These are phyloP conservation scores for Alloascoidea hylecoeti DNA, from an alignment of 805 yeast genomes.

Conservation along the genomic window DNA sequence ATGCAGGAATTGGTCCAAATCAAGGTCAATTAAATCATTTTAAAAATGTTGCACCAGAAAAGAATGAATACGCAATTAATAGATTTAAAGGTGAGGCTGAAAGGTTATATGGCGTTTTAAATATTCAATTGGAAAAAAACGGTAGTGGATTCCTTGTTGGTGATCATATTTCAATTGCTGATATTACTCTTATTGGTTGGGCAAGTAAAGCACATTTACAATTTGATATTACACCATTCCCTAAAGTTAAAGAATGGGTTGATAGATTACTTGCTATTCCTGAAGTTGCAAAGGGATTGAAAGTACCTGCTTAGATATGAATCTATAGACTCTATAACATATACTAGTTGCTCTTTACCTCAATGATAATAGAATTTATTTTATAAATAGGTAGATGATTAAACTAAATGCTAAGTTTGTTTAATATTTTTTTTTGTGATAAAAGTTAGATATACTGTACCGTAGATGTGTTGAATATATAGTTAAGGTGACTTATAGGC, in stretches of 20 bases:
- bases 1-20: slow-evolving; percentile 48
- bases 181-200: slow-evolving; percentile 40
- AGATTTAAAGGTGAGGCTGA: slow-evolving; percentile 36
- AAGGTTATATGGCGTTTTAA: slow-evolving; percentile 37
- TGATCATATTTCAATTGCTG: slow-evolving; percentile 44
- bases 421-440: no score
- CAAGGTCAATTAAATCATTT: slow-evolving; percentile 49
- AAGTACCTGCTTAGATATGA: no score
- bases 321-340: no score
- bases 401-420: no score
- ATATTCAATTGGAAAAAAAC: slow-evolving; percentile 24
- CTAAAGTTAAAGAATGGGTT: slow-evolving; percentile 81
- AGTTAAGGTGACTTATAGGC: no score
- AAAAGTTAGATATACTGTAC: no score
- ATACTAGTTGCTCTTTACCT: no score
- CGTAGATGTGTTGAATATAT: no score
- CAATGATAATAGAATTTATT: no score
- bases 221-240: slow-evolving; percentile 19
- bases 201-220: slow-evolving; percentile 10
- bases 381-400: no score
- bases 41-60: slow-evolving; percentile 27
- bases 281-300: slow-evolving; percentile 32
- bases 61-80: slow-evolving; percentile 36
- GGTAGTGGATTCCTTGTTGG: slow-evolving; percentile 44
- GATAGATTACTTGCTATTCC: slow-evolving; percentile 84